These are phyloP conservation scores for Saccharomycopsis sp. DNA, from an alignment of 805 yeast species.

Conservation along the genomic window DNA sequence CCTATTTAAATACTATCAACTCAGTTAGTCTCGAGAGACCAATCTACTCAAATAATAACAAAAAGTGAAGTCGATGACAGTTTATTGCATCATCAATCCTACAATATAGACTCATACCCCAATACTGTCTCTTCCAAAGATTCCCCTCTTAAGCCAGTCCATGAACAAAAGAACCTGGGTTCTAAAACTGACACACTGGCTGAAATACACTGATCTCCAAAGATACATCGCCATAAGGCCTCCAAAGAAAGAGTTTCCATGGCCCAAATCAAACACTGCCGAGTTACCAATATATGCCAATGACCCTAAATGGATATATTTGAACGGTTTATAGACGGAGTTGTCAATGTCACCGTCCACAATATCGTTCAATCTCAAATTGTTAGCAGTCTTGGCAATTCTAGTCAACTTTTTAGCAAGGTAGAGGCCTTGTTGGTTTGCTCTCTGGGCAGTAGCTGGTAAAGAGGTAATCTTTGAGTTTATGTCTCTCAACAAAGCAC, in stretches of 20 bases:
- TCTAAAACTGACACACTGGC: constrained; percentile 59
- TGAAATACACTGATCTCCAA: constrained; percentile 67
- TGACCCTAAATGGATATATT: constrained; percentile 57
- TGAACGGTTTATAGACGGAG: constrained; percentile 50
- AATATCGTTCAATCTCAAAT: constrained; percentile 38
- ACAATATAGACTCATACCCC: constrained; percentile 26
- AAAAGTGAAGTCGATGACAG: too few species aligned
- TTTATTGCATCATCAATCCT: too few species aligned
- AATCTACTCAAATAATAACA: too few species aligned
- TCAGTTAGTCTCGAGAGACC: too few species aligned
- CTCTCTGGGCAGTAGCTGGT: constrained; percentile 73
- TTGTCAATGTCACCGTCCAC: constrained; percentile 52
- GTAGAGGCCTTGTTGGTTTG: constrained; percentile 64
- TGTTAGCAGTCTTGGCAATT: constrained; percentile 40
- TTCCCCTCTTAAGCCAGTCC: constrained; percentile 63
- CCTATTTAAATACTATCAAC: too few species aligned
- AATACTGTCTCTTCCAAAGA: constrained; percentile 45
- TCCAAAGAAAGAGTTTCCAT: constrained; percentile 56
- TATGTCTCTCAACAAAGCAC: constrained; percentile 43
- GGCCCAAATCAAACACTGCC: constrained; percentile 57
- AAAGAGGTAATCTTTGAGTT: constrained; percentile 59
- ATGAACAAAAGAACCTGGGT: constrained; percentile 55
- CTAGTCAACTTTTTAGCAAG: constrained; percentile 53
- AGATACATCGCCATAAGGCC: constrained; percentile 65
- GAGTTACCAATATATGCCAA: constrained; percentile 65